phyloP scores from a whole-genome alignment of 371 early-diverging fungal genomes.

The Mortierella sp. region DNA sequence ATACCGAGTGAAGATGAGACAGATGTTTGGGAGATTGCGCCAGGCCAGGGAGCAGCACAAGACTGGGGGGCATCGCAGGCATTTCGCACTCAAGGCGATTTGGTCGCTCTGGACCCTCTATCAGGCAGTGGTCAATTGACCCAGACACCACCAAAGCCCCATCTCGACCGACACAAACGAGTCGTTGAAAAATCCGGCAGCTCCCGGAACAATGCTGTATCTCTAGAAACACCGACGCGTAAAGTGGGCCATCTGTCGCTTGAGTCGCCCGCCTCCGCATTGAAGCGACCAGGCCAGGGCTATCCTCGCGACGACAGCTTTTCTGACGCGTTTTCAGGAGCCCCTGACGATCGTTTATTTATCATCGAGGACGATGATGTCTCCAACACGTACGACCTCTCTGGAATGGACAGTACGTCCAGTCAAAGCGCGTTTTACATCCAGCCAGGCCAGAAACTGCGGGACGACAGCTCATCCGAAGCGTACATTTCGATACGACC shows the following conservation, averaged over 20 bases:
- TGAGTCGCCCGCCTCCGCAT: conserved; percentile 15
- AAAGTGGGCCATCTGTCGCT: conserved; percentile 37
- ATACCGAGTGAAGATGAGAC: background rate
- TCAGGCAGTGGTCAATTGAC: background rate
- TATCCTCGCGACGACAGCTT: background rate
- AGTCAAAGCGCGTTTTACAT: conserved; percentile 46
- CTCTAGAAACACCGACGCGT: conserved; percentile 46
- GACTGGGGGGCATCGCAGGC: background rate
- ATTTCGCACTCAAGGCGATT: background rate
- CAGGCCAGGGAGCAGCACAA: background rate
- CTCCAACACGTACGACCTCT: conserved; percentile 12
- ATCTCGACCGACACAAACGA: background rate
- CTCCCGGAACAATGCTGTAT: conserved; percentile 12
- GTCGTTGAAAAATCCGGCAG: background rate
- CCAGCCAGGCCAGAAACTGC: conserved; percentile 38
- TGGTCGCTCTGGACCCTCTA: background rate
- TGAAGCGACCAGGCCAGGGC: background rate
- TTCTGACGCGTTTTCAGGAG: background rate
- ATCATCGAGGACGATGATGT: conserved; percentile 13
- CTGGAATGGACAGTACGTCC: conserved; percentile 24
- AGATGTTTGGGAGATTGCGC: background rate
- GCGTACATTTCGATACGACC: conserved; percentile 16
- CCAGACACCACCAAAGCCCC: conserved; percentile 4
- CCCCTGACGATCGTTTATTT: background rate
- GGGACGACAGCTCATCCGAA: conserved; percentile 11